Evolutionary conservation across 2,329 filamentous ascomycete genomes (phyloP), one percentile per base, ranked within the genome.

Genomic region (Claviceps sorghi): DNA sequence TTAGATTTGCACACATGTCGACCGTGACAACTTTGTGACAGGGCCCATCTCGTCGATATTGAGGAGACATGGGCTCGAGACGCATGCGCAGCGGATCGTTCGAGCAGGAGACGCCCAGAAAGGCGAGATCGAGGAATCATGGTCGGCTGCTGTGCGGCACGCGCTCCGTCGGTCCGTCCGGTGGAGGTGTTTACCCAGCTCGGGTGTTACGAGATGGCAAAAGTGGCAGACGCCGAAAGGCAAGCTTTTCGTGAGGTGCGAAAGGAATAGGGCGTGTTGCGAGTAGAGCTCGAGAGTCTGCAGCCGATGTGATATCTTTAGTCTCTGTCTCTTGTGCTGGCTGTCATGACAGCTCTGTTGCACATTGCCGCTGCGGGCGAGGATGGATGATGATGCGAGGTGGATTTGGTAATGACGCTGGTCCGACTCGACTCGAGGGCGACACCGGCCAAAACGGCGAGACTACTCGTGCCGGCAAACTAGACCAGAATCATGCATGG

Each of bases 41-140:
- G 57, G n/a, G 58, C 48, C 63, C 62, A 64, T 58, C 53, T 58
- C 50, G 52, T 58, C 47, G 63, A 55, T 48, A 57, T 54, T 9
- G 60, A 58, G 50, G 59, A 54, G 49, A 60, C 42, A 50, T 59
- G 55, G 26, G 59, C 53, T 50, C 64, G 58, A 45, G 58, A 59
- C 30, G 61, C 57, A 36, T 60, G 61, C 22, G 58, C 57, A 19
- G 60, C 58, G 43, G 68, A 62, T 52, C 61, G 68, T 58, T 67
- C 66, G 51, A 72, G 63, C 26, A 68, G 56, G 52, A 70, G 59
- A 52, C 66, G 67, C 55, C 69, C 67, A 21, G 68, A 65, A 52
- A 68, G 62, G 60, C 67, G 67, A 52, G 68, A 67, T 54, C 68
- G 65, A 46, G 68, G 67, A 53, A 72, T 70, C 69, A 72, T 72